phyloP scores from a whole-genome alignment of 2,329 filamentous ascomycete genomes.

The Colletotrichum brevisporum region DNA sequence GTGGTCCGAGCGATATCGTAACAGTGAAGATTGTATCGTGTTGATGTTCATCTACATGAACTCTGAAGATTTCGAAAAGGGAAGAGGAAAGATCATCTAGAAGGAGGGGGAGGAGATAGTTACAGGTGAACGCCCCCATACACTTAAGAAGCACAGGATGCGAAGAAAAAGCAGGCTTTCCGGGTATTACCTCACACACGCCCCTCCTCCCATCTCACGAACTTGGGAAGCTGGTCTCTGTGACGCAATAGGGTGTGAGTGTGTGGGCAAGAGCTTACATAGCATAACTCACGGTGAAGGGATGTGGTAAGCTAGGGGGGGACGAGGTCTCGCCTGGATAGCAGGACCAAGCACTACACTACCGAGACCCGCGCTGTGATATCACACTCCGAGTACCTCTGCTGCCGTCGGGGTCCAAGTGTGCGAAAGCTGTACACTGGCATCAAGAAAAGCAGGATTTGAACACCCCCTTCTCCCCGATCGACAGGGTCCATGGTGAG shows the following conservation, averaged over 20 bases:
- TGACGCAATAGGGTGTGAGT: constrained; percentile 37
- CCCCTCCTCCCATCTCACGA: background rate
- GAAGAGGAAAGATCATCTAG: background rate
- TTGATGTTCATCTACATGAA: background rate
- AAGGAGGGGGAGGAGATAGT: background rate
- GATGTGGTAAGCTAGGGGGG: no score
- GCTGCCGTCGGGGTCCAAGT: no score
- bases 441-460: constrained; percentile 13
- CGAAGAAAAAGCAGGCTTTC: constrained; percentile 2
- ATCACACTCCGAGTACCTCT: constrained; percentile 28
- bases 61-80: background rate
- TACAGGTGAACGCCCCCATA: constrained; percentile 4
- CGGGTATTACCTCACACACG: constrained; percentile 34
- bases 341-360: background rate
- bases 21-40: background rate
- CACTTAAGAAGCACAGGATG: constrained; percentile 27
- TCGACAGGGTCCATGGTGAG: constrained; percentile 2
- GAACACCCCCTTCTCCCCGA: constrained; percentile 9
- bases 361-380: constrained; percentile 34
- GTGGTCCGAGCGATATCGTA: background rate
- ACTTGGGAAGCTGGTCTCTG: constrained; percentile 25
- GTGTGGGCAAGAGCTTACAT: background rate
- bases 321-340: background rate
- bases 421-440: background rate
- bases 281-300: no score